These are phyloP conservation scores for Phytophthora chlamydospora DNA, from an alignment of 352 stramenopile species.

Conservation along the genomic window DNA sequence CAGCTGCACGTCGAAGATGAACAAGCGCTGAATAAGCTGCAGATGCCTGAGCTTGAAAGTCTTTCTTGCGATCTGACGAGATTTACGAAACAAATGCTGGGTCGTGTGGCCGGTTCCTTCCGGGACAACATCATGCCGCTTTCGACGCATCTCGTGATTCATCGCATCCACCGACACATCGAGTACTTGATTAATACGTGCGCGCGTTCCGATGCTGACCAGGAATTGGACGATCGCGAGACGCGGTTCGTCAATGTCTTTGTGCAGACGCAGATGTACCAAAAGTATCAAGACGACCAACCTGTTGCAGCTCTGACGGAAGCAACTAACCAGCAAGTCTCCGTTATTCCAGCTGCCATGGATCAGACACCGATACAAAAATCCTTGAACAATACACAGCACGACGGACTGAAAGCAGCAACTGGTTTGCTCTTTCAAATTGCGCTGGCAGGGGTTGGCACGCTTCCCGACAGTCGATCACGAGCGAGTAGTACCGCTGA, in stretches of 20 bases:
- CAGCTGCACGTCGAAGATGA: constrained; percentile 46
- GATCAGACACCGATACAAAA: neutral
- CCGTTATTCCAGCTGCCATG: neutral
- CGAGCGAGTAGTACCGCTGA: neutral
- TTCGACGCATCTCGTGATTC: constrained; percentile 52
- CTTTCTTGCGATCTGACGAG: constrained; percentile 44
- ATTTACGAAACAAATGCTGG: constrained; percentile 45
- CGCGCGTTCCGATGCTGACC: neutral
- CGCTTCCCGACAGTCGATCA: constrained; percentile 5
- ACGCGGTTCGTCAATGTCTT: constrained; percentile 35
- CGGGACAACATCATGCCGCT: constrained; percentile 37
- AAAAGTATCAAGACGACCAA: constrained; percentile 57
- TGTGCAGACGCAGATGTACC: constrained; percentile 59
- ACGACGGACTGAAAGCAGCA: constrained; percentile 35
- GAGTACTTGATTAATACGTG: constrained; percentile 42
- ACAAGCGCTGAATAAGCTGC: constrained; percentile 7
- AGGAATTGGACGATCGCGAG: constrained; percentile 21
- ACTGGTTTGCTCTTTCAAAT: constrained; percentile 45
- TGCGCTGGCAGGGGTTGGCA: constrained; percentile 40
- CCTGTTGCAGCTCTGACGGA: constrained; percentile 10
- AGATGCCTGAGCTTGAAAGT: constrained; percentile 37
- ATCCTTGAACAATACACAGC: constrained; percentile 10
- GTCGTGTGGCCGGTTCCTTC: constrained; percentile 24
- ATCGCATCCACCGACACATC: constrained; percentile 50
- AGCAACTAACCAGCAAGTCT: constrained; percentile 9